phyloP scores from a whole-genome alignment of 2,329 filamentous ascomycete species.

The Macrophomina tecta region DNA sequence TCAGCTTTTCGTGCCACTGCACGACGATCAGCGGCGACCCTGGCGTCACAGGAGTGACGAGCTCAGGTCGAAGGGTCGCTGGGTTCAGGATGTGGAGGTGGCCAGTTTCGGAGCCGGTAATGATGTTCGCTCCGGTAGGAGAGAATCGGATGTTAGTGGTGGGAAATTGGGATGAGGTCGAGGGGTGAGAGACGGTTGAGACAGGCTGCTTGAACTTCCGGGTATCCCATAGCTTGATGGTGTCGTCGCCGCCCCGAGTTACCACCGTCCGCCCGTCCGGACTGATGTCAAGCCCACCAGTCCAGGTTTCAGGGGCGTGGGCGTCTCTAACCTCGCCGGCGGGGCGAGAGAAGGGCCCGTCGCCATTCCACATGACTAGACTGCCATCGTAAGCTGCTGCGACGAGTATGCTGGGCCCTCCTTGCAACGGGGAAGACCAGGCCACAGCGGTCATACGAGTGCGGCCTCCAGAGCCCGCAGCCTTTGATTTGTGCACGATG shows the following conservation, averaged over 20 bases:
- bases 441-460: conserved; percentile 92
- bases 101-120: conserved; percentile 86
- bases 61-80: conserved; percentile 83
- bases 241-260: conserved; percentile 86
- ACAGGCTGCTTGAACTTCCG: conserved; percentile 93
- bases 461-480: conserved; percentile 84
- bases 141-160: conserved; percentile 90
- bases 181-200: conserved; percentile 76
- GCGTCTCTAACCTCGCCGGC: conserved; percentile 83
- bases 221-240: conserved; percentile 96
- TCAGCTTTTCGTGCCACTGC: conserved; percentile 91
- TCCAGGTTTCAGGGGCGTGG: conserved; percentile 85
- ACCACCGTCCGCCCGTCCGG: conserved; percentile 88
- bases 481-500: conserved; percentile 92
- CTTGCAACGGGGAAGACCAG: conserved; percentile 70
- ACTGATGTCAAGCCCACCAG: conserved; percentile 88
- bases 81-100: conserved; percentile 93
- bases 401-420: conserved; percentile 73
- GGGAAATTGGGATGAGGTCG: conserved; percentile 82
- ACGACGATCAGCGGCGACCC: conserved; percentile 82
- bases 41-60: conserved; percentile 87
- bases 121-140: conserved; percentile 79
- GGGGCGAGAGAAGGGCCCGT: conserved; percentile 84
- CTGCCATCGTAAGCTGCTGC: conserved; percentile 87
- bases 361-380: conserved; percentile 88